phyloP scores from a whole-genome alignment of 306 rosid genomes.

The Sicyos edulis region DNA sequence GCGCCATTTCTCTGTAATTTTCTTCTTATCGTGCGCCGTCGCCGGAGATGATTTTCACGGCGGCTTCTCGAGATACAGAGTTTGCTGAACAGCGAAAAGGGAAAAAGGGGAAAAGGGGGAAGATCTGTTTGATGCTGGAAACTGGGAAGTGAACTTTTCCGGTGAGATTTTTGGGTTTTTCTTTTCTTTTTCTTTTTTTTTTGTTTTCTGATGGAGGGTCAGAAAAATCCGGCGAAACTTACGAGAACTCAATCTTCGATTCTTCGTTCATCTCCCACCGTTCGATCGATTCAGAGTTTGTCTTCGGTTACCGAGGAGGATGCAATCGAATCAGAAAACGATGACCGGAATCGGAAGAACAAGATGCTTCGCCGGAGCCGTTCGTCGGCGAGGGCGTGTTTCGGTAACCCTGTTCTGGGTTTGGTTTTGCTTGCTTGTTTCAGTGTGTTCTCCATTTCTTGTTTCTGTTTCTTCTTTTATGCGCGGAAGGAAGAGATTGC shows the following conservation, averaged over 20 bases:
- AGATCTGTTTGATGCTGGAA: constrained; percentile 31
- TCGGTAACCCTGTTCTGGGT: constrained; percentile 27
- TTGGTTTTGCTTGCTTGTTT: constrained; percentile 34
- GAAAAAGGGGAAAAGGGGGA: not conserved
- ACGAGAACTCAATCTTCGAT: constrained; percentile 83
- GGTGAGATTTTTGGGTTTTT: not conserved
- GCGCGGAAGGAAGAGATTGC: constrained; percentile 44
- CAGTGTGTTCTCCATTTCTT: constrained; percentile 33
- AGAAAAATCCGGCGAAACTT: constrained; percentile 62
- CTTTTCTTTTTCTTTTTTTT: not conserved
- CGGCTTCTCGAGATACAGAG: constrained; percentile 3
- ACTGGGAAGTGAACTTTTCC: constrained; percentile 25
- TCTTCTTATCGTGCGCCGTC: not conserved
- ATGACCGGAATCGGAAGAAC: constrained; percentile 34
- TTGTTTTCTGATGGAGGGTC: constrained; percentile 49
- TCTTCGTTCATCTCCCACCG: constrained; percentile 77
- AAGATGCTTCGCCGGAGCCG: constrained; percentile 28
- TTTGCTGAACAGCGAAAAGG: not conserved
- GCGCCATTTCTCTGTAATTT: not conserved
- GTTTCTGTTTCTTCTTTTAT: constrained; percentile 44
- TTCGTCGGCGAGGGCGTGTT: constrained; percentile 29
- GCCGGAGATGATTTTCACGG: constrained; percentile 3
- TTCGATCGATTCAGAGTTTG: constrained; percentile 84
- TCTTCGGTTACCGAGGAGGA: constrained; percentile 60
- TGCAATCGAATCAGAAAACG: constrained; percentile 25